Percentiles rank a stretch among this genome's conserved stretches.
Evolutionary conservation across 2,329 filamentous ascomycete genomes (phyloP).

Genomic region (Pleoardoris graminearum): DNA sequence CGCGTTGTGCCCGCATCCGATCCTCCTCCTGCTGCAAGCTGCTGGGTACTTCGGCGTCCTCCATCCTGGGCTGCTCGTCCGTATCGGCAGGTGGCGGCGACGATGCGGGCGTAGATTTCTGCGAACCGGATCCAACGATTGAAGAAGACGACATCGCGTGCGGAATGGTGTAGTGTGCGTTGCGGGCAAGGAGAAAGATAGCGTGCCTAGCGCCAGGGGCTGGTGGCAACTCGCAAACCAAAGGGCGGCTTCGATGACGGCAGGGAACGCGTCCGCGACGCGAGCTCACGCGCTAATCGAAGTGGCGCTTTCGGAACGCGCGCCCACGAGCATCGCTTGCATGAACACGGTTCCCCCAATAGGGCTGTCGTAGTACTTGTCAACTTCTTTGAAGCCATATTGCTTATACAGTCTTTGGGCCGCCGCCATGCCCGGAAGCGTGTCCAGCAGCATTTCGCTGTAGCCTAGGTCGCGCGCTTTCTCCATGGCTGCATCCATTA

Average conservation of each 20-base stretch:
- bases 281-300: conserved; percentile 5
- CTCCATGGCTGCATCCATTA: conserved; percentile 52
- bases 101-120: conserved; percentile 39
- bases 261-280: not conserved
- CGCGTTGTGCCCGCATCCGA: conserved; percentile 48
- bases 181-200: not conserved
- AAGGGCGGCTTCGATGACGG: not conserved
- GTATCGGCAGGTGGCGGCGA: conserved; percentile 38
- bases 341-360: conserved; percentile 59
- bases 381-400: conserved; percentile 57
- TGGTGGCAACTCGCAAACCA: not conserved
- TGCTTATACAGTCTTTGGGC: conserved; percentile 56
- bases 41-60: conserved; percentile 38
- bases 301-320: not conserved
- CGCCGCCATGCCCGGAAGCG: conserved; percentile 56
- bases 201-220: not conserved
- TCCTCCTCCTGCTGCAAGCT: conserved; percentile 53
- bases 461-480: conserved; percentile 56
- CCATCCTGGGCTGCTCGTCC: conserved; percentile 18
- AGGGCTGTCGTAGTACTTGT: conserved; percentile 61
- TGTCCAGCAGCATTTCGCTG: conserved; percentile 59
- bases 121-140: conserved; percentile 23
- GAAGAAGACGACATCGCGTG: conserved; percentile 32
- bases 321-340: conserved; percentile 35
- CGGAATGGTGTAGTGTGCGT: not conserved